These are phyloP conservation scores for Colletotrichum endophyticum DNA, from an alignment of 2,329 filamentous ascomycete genomes.

Conservation along the genomic window DNA sequence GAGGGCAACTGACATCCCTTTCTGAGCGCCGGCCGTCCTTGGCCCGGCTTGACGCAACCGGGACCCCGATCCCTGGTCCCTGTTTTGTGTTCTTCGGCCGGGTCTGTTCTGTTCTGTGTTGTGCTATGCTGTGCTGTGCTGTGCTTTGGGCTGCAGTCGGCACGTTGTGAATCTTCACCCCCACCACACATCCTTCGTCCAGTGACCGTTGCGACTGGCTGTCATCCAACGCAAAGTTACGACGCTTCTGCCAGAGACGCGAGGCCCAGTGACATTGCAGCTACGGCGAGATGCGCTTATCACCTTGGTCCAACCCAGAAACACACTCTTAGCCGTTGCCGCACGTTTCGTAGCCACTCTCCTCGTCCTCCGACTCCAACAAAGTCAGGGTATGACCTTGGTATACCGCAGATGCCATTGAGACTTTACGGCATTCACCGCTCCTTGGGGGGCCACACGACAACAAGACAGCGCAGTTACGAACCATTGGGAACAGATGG, in stretches of 20 bases:
- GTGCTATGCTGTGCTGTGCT: not conserved
- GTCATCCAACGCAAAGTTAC: conserved; percentile 17
- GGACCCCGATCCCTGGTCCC: conserved; percentile 9
- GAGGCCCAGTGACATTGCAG: conserved; percentile 5
- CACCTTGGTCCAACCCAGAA: not conserved
- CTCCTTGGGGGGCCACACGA: not conserved
- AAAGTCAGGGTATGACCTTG: not conserved
- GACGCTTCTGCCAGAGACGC: conserved; percentile 4
- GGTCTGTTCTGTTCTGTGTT: not conserved
- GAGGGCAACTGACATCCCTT: conserved; percentile 11
- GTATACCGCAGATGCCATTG: not conserved
- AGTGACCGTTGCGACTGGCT: conserved; percentile 10
- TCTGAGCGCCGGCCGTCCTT: not conserved
- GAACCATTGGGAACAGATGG: not conserved
- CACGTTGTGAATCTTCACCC: conserved; percentile 2
- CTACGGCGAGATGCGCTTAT: conserved; percentile 4
- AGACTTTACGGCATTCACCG: conserved; percentile 5
- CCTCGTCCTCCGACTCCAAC: not conserved
- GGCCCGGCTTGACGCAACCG: conserved; percentile 5
- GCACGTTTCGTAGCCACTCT: not conserved
- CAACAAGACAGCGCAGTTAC: not conserved
- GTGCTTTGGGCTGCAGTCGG: not conserved
- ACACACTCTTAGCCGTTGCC: not conserved
- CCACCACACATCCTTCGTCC: conserved; percentile 2
- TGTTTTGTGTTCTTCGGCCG: not conserved